phyloP scores from a whole-genome alignment of 2,329 filamentous ascomycete genomes.

The Talaromyces funiculosus region DNA sequence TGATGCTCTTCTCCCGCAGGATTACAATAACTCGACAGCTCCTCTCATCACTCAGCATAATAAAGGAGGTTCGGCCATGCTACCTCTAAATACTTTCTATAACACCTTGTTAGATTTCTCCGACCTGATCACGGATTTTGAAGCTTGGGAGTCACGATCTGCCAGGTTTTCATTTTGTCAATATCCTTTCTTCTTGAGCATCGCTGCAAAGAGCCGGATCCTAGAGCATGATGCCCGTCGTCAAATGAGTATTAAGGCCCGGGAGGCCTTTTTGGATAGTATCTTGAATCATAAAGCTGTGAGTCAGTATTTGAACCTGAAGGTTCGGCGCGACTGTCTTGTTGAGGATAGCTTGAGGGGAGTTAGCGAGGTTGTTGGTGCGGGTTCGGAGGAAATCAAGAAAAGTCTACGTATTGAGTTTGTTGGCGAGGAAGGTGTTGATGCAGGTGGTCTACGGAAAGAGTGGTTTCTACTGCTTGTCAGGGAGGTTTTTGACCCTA shows the following conservation, averaged over 20 bases:
- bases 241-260: slow-evolving; percentile 82
- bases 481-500: slow-evolving; percentile 83
- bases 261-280: slow-evolving; percentile 86
- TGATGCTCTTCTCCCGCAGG: slow-evolving; percentile 18
- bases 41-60: slow-evolving; percentile 1
- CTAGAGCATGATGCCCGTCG: slow-evolving; percentile 80
- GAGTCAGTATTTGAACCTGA: slow-evolving; percentile 71
- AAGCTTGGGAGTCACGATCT: slow-evolving; percentile 72
- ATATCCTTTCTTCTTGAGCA: slow-evolving; percentile 85
- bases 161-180: slow-evolving; percentile 83
- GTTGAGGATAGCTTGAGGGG: slow-evolving; percentile 81
- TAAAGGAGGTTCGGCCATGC: slow-evolving; percentile 46
- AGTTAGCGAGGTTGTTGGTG: slow-evolving; percentile 78
- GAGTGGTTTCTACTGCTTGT: slow-evolving; percentile 91
- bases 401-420: slow-evolving; percentile 85
- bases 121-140: slow-evolving; percentile 81
- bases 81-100: slow-evolving; percentile 82
- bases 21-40: slow-evolving; percentile 3
- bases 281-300: slow-evolving; percentile 69
- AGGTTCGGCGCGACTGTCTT: slow-evolving; percentile 74
- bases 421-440: slow-evolving; percentile 80
- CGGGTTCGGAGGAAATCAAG: slow-evolving; percentile 78
- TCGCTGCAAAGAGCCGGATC: slow-evolving; percentile 87
- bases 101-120: slow-evolving; percentile 78
- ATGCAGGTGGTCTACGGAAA: slow-evolving; percentile 82